Evolutionary conservation across 768 basidiomycete species (phyloP).

Genomic region (Floccularia luteovirens): DNA sequence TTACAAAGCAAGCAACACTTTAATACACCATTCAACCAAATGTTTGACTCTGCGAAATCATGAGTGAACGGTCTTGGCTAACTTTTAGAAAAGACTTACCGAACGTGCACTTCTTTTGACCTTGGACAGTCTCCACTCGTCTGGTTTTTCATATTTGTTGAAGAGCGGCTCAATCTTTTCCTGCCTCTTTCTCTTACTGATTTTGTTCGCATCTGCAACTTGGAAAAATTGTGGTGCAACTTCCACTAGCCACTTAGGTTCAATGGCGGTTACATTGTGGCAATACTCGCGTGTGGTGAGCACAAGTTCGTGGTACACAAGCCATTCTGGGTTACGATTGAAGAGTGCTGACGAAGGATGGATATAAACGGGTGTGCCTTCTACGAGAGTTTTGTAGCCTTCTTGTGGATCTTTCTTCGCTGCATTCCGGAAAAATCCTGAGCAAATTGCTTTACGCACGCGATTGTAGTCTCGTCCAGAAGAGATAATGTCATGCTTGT

Average conservation of each 20-base stretch:
- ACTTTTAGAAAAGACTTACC: slow-evolving; percentile 24
- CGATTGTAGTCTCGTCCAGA: slow-evolving; percentile 90
- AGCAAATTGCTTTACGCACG: slow-evolving; percentile 93
- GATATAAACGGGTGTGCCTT: slow-evolving; percentile 98
- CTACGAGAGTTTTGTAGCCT: slow-evolving; percentile 96
- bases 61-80: slow-evolving; percentile 8
- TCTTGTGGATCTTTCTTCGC: slow-evolving; percentile 99
- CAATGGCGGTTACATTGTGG: slow-evolving; percentile 89
- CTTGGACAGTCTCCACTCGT: slow-evolving; percentile 92
- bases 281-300: slow-evolving; percentile 95
- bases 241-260: slow-evolving; percentile 98
- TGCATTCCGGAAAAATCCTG: slow-evolving; percentile 96
- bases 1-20: no score
- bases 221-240: slow-evolving; percentile 99
- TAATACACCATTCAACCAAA: slow-evolving; percentile 59
- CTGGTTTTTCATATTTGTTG: slow-evolving; percentile 93
- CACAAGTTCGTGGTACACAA: slow-evolving; percentile 92
- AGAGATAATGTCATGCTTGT: slow-evolving; percentile 94
- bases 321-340: slow-evolving; percentile 95
- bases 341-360: slow-evolving; percentile 96
- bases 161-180: slow-evolving; percentile 96
- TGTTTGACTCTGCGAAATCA: slow-evolving; percentile 66
- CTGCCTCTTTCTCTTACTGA: slow-evolving; percentile 91
- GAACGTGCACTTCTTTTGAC: slow-evolving; percentile 88
- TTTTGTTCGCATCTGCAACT: slow-evolving; percentile 95